Base-by-base conservation (phyloP, 768 basidiomycete genomes). In the Auriculariales sp. region DNA sequence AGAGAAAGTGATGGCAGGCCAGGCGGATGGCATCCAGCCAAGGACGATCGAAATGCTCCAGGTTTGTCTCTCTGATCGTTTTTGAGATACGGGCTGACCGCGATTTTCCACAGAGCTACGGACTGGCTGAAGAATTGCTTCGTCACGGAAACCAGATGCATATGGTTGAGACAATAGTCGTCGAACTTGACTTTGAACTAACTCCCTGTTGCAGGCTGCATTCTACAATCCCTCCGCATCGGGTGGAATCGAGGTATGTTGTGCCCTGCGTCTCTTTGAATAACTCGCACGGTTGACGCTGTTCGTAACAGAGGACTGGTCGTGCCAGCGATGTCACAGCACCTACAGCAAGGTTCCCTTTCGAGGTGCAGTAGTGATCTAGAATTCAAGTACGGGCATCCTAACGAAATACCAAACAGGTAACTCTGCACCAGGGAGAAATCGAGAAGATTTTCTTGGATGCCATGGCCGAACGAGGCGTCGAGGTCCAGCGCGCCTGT, bases 161-260 rank as follows among this genome's bases (percentile, higher is more conserved):
- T 52, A 71, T 75, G 63, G 76, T 75, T 48, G 84, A 85, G 60
- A 52, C 76, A 66, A 27, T 47, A 31, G 15, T 28, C 33, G 3
- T 17, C 27, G 5, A n/a, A n/a, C 22, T 33, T 14, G 10, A n/a
- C 7, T 15, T n/a, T 53, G n/a, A n/a, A 49, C 28, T 45, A 22
- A 25, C 12, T 19, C 6, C 10, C n/a, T 25, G 47, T 29, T 24
- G 3, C 44, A 87, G 84, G 77, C 39, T 19, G 39, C 82, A 6
- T 85, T 86, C 60, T 87, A 86, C 57, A 81, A 84, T 55, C 83
- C 84, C 3, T 66, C 69, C 19, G 62, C 67, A 1, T 56, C 70
- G 29, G 80, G 80, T 14, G 78, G 72, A 3, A 82, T 87, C 31
- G 71, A 79, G 68, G 83, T 79, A n/a, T n/a, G n/a, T n/a, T n/a